These are phyloP conservation scores for Camellia sinensis DNA, from an alignment of 148 eudicot species.

Conservation along the genomic window DNA sequence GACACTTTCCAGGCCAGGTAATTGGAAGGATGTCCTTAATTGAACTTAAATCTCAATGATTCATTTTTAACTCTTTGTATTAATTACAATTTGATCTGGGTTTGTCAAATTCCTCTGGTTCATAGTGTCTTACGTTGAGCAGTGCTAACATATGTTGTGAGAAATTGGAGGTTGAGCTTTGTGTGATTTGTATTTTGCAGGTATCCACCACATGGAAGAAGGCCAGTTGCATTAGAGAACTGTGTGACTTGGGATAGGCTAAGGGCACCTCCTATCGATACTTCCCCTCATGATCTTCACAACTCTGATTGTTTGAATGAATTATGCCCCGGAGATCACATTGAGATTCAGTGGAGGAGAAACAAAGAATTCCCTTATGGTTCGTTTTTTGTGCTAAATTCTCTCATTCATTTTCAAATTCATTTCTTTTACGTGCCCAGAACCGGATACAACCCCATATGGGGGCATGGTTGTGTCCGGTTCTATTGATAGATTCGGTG, in stretches of 20 bases:
- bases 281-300: slow-evolving; percentile 76
- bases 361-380: slow-evolving; percentile 96
- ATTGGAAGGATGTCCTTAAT: slow-evolving; percentile 9
- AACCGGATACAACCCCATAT: no score
- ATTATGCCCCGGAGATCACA: slow-evolving; percentile 81
- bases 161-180: not conserved
- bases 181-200: slow-evolving; percentile 33
- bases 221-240: slow-evolving; percentile 61
- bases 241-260: slow-evolving; percentile 82
- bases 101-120: not conserved
- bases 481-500: no score
- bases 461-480: no score
- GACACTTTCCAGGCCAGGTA: slow-evolving; percentile 93
- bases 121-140: not conserved
- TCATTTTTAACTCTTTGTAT: not conserved
- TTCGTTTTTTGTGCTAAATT: slow-evolving; percentile 25
- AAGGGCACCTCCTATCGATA: slow-evolving; percentile 72
- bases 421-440: no score
- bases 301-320: slow-evolving; percentile 68
- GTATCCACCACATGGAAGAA: slow-evolving; percentile 93
- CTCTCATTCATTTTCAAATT: not conserved
- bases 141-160: not conserved
- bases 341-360: slow-evolving; percentile 98
- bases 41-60: not conserved
- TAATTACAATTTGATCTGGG: not conserved